Base-by-base conservation (phyloP, 768 basidiomycete species). In the Kwoniella pini region DNA sequence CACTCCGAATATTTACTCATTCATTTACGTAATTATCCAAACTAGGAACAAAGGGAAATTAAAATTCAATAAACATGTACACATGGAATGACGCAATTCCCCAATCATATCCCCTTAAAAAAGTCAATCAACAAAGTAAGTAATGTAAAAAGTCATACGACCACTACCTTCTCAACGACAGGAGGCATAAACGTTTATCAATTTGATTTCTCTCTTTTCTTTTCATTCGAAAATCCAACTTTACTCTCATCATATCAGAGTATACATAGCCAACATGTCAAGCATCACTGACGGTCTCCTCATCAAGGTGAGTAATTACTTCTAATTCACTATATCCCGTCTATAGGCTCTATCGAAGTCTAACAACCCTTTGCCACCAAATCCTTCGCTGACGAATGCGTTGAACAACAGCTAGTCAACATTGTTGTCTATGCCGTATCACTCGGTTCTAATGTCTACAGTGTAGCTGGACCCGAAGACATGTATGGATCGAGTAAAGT, bases 361-460 rank as follows among this genome's bases (percentile, higher is more conserved):
- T n/a, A n/a, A 19, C 30, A 15, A 27, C 10, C 17, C 48, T 50
- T 50, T 22, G 48, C 48, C 48, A 50, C 48, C 48, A 42, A 24
- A 56, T 38, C 31, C 21, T 39, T 21, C 2, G 6, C 44, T 38
- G 49, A 44, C 48, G 17, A 21, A 39, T 42, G 21, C 15, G 33
- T 56, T 54, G 24, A 13, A 43, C 13, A 27, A 24, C 50, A 75
- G 74, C 45, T 94, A 70, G 79, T 85, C 63, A 96, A 96, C 80
- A 82, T 95, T 57, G 57, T 91, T 55, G 87, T 88, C 46, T 95
- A 90, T 76, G 83, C 91, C 73, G 75, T 88, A 61, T 91, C 94
- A 80, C 82, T 95, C n/a, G 92, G 78, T 42, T 65, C 56, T 65
- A 95, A 95, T 79, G 83, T 93, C 57, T 94, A 91, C 82, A 88